Conservation (phyloP, 2,329 filamentous ascomycete genomes). For the Cercospora brassicicola region DNA sequence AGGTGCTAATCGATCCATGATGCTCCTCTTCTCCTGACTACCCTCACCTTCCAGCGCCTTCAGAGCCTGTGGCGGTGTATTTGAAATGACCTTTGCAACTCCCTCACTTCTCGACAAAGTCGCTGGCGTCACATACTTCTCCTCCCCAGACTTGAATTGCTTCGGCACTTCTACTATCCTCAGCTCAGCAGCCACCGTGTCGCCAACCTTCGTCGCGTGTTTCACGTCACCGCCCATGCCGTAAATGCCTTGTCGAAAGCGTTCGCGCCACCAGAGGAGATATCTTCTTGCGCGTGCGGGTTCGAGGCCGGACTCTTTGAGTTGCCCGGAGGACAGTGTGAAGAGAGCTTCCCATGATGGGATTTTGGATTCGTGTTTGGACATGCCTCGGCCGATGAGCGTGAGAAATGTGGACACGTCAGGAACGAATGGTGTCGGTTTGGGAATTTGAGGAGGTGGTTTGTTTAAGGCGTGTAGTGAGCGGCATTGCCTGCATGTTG, state of each 20-base stretch:
- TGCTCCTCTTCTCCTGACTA: conserved; percentile 25
- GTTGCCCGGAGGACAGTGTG: conserved; percentile 71
- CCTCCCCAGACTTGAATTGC: conserved; percentile 9
- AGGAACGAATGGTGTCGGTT: conserved; percentile 80
- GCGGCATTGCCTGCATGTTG: conserved; percentile 27
- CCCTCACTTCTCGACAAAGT: conserved; percentile 57
- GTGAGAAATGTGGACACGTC: conserved; percentile 83
- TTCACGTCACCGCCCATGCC: conserved; percentile 81
- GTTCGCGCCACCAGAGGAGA: conserved; percentile 81
- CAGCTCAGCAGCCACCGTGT: conserved; percentile 52
- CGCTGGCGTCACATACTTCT: conserved; percentile 33
- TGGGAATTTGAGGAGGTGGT: conserved; percentile 52
- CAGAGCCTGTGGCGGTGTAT: conserved; percentile 49
- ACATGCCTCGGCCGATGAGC: conserved; percentile 84
- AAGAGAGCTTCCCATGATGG: conserved; percentile 89
- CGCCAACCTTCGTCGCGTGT: conserved; percentile 62
- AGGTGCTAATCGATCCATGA: conserved; percentile 30
- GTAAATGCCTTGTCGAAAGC: conserved; percentile 73
- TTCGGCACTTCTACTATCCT: conserved; percentile 55
- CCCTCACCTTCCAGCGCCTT: conserved; percentile 26
- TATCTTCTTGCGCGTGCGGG: conserved; percentile 80
- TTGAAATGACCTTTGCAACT: conserved; percentile 61
- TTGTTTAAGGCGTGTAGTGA: conserved; percentile 25
- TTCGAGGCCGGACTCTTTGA: conserved; percentile 82
- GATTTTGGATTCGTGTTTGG: conserved; percentile 80